Evolutionary conservation across 108 stramenopile species (phyloP).

Genomic region (Cyclotella cryptica): DNA sequence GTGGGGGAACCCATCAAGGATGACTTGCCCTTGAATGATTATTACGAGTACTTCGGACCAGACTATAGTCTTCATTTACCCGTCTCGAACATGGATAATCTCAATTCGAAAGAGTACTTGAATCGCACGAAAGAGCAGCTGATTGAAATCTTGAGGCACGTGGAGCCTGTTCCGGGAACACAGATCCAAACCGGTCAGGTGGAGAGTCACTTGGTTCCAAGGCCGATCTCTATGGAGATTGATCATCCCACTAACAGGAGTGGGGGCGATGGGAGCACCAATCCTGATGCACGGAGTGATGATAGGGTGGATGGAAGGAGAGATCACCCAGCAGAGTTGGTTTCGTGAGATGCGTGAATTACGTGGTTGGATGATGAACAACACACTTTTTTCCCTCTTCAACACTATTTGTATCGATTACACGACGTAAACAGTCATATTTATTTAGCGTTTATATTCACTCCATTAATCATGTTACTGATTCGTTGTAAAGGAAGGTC

Average conservation of each 20-base stretch:
- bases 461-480: no score
- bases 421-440: no score
- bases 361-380: no score
- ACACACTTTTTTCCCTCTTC: no score
- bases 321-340: constrained; percentile 74
- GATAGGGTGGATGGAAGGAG: constrained; percentile 57
- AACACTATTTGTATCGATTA: no score
- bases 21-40: constrained; percentile 97
- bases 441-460: no score
- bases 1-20: constrained; percentile 89
- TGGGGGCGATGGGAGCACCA: constrained; percentile 53
- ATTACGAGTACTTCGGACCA: constrained; percentile 99
- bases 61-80: constrained; percentile 97
- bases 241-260: constrained; percentile 56
- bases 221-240: constrained; percentile 69
- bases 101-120: constrained; percentile 90
- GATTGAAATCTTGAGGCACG: constrained; percentile 73
- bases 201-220: constrained; percentile 78
- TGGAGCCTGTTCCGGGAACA: constrained; percentile 85
- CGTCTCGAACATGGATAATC: constrained; percentile 97
- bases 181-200: constrained; percentile 89
- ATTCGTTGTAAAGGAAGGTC: no score
- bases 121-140: constrained; percentile 89
- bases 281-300: constrained; percentile 48
- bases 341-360: constrained; percentile 14